phyloP scores from a whole-genome alignment of 495 filamentous ascomycete species.

The Delitschia confertaspora region DNA sequence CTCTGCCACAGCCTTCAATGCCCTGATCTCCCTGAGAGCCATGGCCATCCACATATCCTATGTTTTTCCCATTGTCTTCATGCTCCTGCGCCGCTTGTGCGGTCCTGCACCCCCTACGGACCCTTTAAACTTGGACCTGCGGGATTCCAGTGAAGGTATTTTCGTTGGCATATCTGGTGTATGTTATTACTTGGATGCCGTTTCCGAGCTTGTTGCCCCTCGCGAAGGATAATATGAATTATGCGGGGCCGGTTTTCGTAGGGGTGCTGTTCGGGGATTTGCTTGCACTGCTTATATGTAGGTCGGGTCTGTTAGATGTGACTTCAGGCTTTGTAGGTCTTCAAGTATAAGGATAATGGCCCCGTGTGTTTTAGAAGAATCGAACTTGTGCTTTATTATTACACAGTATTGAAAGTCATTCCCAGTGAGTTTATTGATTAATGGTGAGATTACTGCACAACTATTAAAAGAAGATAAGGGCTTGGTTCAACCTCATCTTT shows the following conservation, averaged over 20 bases:
- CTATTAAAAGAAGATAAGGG: too few species aligned
- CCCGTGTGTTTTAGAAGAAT: too few species aligned
- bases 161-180: conserved; percentile 19
- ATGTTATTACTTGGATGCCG: conserved; percentile 22
- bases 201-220: conserved; percentile 27
- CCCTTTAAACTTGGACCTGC: conserved; percentile 21
- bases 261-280: conserved; percentile 16
- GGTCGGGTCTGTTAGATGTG: too few species aligned
- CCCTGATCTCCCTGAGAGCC: conserved; percentile 25
- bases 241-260: conserved; percentile 26
- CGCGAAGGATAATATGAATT: conserved; percentile 28
- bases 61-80: conserved; percentile 34
- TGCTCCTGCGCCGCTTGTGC: conserved; percentile 42
- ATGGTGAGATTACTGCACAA: too few species aligned
- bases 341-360: too few species aligned
- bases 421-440: too few species aligned
- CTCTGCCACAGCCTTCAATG: conserved; percentile 28
- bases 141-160: conserved; percentile 23
- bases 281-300: too few species aligned
- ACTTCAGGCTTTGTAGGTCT: too few species aligned
- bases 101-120: conserved; percentile 22
- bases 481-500: too few species aligned
- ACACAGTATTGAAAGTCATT: too few species aligned
- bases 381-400: too few species aligned
- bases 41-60: conserved; percentile 26